phyloP scores from a whole-genome alignment of 1,284 basidiomycete genomes.

The Coniophora puteana region DNA sequence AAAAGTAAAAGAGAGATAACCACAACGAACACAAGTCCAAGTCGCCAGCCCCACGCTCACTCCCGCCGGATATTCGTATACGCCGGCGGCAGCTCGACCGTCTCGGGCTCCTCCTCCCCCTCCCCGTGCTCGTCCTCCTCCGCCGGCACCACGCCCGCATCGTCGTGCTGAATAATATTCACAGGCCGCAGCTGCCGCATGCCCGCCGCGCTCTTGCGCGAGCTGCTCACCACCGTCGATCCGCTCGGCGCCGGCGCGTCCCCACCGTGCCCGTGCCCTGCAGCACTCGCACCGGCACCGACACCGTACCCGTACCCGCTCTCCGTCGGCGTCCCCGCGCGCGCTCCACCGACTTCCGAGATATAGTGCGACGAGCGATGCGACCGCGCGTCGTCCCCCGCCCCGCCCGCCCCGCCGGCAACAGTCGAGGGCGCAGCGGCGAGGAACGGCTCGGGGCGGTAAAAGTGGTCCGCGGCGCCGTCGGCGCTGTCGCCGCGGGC shows the following conservation, averaged over 20 bases:
- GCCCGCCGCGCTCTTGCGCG: slow-evolving; percentile 44
- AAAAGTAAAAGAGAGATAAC: no score
- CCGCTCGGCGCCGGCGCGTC: slow-evolving; percentile 17
- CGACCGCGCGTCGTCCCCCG: neutral
- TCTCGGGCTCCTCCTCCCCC: slow-evolving; percentile 51
- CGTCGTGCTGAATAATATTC: slow-evolving; percentile 80
- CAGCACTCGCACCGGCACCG: slow-evolving; percentile 20
- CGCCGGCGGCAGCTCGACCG: slow-evolving; percentile 76
- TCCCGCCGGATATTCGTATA: slow-evolving; percentile 56
- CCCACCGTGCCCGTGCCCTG: slow-evolving; percentile 21
- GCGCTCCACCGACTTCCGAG: no score
- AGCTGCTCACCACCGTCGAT: slow-evolving; percentile 20
- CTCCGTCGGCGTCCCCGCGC: no score
- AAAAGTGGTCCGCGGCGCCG: no score
- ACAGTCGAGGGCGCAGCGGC: slow-evolving; percentile 62
- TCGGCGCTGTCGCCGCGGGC: slow-evolving; percentile 43
- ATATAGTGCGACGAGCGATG: no score
- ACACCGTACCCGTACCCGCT: slow-evolving; percentile 19
- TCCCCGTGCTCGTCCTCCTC: slow-evolving; percentile 20
- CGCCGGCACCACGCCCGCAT: slow-evolving; percentile 57
- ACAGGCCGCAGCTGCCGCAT: slow-evolving; percentile 54
- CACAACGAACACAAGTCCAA: no score
- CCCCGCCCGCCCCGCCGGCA: no score
- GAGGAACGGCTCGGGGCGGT: slow-evolving; percentile 71
- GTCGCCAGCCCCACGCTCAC: neutral